Base-by-base conservation (phyloP, 371 early-diverging fungal species). In the Apophysomyces ossiformis region DNA sequence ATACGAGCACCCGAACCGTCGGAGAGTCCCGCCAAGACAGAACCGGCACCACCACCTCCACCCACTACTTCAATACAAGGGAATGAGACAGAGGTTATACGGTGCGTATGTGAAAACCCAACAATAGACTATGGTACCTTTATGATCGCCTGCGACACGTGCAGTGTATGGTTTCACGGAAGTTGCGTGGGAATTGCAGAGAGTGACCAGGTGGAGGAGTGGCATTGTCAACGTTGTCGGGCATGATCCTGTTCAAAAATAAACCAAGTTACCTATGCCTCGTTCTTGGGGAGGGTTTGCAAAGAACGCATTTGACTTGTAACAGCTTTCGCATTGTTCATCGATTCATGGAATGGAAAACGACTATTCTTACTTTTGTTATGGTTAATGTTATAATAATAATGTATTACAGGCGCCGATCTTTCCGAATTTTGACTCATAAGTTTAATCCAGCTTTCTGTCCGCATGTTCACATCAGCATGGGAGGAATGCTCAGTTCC, bases 91-190 rank as follows among this genome's bases (percentile, higher is more conserved):
- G 90, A 90, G 47, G 70, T 82, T 13, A 89, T 90, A 41, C 76
- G 82, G 21, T 92, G 93, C 72, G 85, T 90, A 15, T 92, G 93
- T 64, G 78, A 79, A 6, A 77, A 85, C 59, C 89, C 91, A 6
- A 78, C 81, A 2, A 58, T 87, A 18, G 93, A 93, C 69, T 86
- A 91, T 72, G 92, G 91, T 8, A 75, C 81, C 4, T 90, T 93
- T 63, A 93, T 93, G 93, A 85, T 93, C 71, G 89, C 91, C 11
- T 93, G 93, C 68, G 93, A 93, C 71, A 57, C 68, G 5, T 93
- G 93, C 68, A 77, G 84, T 50, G 81, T 82, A 2, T 93, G 93
- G 93, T 91, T 86, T 68, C 93, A 93, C 77, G 93, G 93, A 7
- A 74, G 74, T 35, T 93, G 93, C 73, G 89, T 91, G 4, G 83